Conservation (phyloP, 352 stramenopile genomes). For the Phytopythium vexans region DNA sequence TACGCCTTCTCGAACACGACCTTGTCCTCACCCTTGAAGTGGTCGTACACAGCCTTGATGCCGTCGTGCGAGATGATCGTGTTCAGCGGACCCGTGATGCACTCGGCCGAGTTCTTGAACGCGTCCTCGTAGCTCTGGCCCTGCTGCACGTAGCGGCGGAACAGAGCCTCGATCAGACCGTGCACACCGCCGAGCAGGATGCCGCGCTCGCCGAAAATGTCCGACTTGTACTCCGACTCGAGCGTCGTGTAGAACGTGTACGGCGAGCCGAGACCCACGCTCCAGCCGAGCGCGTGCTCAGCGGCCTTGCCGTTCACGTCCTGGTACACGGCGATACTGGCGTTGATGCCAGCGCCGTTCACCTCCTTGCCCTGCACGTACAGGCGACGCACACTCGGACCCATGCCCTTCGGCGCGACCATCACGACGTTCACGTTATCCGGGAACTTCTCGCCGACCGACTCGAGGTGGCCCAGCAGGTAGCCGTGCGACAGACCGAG, state of each 20-base stretch:
- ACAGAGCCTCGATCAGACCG: conserved; percentile 97
- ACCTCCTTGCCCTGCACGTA: conserved; percentile 99
- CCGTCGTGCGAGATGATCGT: conserved; percentile 97
- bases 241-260: conserved; percentile 98
- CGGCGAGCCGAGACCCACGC: conserved; percentile 94
- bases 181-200: conserved; percentile 97
- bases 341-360: conserved; percentile 97
- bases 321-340: conserved; percentile 95
- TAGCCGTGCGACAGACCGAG: conserved; percentile 97
- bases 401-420: conserved; percentile 98
- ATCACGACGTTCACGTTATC: conserved; percentile 98
- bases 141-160: conserved; percentile 95
- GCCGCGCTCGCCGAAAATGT: conserved; percentile 98
- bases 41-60: conserved; percentile 96
- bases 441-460: conserved; percentile 93
- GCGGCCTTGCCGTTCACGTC: conserved; percentile 91
- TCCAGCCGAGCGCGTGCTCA: conserved; percentile 96
- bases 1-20: conserved; percentile 94
- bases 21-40: conserved; percentile 92
- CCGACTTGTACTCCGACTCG: conserved; percentile 96
- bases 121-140: conserved; percentile 94
- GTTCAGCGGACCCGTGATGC: conserved; percentile 96
- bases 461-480: conserved; percentile 96
- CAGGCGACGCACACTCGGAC: conserved; percentile 93
- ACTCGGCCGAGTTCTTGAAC: conserved; percentile 96